Base-by-base conservation (phyloP, 768 basidiomycete species). In the Pulveroboletus sp. region DNA sequence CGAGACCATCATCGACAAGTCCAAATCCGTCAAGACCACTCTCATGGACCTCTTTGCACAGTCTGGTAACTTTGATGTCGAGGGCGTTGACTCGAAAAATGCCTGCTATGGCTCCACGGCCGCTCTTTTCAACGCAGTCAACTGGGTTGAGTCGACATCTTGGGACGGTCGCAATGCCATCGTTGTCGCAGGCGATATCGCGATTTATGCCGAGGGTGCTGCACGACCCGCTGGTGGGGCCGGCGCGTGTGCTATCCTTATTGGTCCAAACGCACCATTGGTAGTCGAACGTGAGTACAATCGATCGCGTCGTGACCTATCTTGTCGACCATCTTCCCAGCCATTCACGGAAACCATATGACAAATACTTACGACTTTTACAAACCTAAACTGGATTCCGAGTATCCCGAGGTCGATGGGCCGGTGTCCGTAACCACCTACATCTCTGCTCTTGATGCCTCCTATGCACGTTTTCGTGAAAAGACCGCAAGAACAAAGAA, bases 71-170 rank as follows among this genome's bases (percentile, higher is more conserved):
- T 82, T 80, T 61, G 96, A 99, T 65, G 93, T 99, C 50, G 96
- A 99, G 73, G 96, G 96, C 59, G 89, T 99, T 69, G 96, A 99
- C 74, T 93, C 90, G 40, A 98, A 98, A 76, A 99, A 97, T 67
- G 96, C 96, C 17, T 99, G 96, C 76, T 99, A 99, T 63, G 96
- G 96, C 27, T 94, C 92, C 32, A 99, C 96, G 21, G 96, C 96
- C 39, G 96, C 96, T 4, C 83, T 99, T 49, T 99, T 97, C 84
- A 99, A 99, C 72, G 89, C 92, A 42, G 76, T 95, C 66, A 99
- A 99, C 80, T 99, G 96, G 96, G 76, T 97, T 52, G 95, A 99
- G 69, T 89, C 86, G 32, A 83, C 83, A 43, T 92, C 88, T 6
- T 99, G 95, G 96, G 95, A 99, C 61, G 95, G 95, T 43, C 83